phyloP scores from a whole-genome alignment of 2,329 filamentous ascomycete species.

The Calonectria crousiana region DNA sequence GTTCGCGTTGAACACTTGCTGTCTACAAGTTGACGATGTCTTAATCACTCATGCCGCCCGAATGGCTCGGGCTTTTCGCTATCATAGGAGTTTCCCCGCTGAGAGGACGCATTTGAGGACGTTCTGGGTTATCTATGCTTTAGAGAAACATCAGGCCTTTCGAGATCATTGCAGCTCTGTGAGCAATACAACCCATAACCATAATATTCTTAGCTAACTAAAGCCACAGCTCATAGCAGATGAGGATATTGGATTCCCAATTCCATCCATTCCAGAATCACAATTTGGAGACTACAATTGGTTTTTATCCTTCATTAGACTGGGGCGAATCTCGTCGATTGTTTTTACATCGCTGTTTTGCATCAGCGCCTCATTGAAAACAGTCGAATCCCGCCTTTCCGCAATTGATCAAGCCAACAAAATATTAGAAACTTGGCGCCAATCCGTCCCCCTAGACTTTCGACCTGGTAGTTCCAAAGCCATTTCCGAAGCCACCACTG shows the following conservation, averaged over 20 bases:
- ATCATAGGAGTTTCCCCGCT: constrained; percentile 43
- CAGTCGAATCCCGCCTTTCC: constrained; percentile 14
- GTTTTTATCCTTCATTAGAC: constrained; percentile 47
- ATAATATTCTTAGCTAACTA: neutral
- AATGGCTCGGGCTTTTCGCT: constrained; percentile 48
- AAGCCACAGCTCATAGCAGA: constrained; percentile 44
- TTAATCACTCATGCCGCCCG: constrained; percentile 50
- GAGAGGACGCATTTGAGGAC: constrained; percentile 37
- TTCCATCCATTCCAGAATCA: constrained; percentile 49
- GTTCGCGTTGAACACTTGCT: constrained; percentile 50
- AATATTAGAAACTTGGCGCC: neutral
- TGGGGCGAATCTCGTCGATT: constrained; percentile 48
- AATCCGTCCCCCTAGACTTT: neutral
- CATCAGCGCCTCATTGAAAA: constrained; percentile 45
- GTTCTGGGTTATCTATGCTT: constrained; percentile 55
- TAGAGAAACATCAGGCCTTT: constrained; percentile 51
- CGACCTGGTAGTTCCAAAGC: neutral
- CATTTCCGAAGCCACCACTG: neutral
- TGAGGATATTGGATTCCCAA: constrained; percentile 51
- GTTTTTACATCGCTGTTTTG: constrained; percentile 51
- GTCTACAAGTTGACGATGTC: constrained; percentile 49
- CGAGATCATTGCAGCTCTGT: neutral
- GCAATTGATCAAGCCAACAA: neutral
- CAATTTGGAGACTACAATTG: constrained; percentile 50
- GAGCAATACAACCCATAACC: neutral